Percentiles rank a stretch among this genome's conserved stretches.
Evolutionary conservation across 2,329 filamentous ascomycete species (phyloP).

Genomic region (Colletotrichum higginsianum): DNA sequence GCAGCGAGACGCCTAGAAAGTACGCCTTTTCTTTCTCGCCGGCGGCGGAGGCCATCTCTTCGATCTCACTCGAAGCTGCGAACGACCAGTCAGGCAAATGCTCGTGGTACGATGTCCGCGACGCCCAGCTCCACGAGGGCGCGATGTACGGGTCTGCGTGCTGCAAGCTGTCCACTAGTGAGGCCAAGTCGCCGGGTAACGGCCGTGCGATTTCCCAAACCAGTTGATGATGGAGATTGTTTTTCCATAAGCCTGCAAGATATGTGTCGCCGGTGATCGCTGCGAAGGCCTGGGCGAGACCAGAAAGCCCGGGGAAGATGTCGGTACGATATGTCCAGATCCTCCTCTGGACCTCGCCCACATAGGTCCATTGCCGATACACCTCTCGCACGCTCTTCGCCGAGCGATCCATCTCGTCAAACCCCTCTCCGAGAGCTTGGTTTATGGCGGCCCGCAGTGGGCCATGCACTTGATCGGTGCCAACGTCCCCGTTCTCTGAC

Average conservation of each 20-base stretch:
- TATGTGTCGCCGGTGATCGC: slow-evolving; percentile 2
- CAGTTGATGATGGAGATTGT: background rate
- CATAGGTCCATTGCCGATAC: no score
- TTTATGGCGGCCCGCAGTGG: no score
- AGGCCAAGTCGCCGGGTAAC: background rate
- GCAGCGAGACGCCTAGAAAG: background rate
- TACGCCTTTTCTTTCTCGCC: background rate
- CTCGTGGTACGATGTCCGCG: background rate
- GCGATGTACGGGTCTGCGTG: background rate
- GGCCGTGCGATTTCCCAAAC: background rate
- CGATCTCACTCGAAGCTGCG: background rate
- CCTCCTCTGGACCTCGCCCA: background rate
- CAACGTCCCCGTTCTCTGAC: background rate
- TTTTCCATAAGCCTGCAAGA: slow-evolving; percentile 11
- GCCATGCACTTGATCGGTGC: no score
- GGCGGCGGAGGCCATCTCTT: no score
- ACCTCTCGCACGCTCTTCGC: no score
- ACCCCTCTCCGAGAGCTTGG: no score
- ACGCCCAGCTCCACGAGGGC: slow-evolving; percentile 25
- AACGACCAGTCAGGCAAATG: no score
- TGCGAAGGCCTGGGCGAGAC: slow-evolving; percentile 9
- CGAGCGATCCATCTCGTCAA: no score
- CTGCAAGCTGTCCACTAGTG: background rate
- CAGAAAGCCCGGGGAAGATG: background rate
- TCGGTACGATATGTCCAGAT: slow-evolving; percentile 2